phyloP scores from a whole-genome alignment of 2,329 filamentous ascomycete species.

The Coniella vitis region DNA sequence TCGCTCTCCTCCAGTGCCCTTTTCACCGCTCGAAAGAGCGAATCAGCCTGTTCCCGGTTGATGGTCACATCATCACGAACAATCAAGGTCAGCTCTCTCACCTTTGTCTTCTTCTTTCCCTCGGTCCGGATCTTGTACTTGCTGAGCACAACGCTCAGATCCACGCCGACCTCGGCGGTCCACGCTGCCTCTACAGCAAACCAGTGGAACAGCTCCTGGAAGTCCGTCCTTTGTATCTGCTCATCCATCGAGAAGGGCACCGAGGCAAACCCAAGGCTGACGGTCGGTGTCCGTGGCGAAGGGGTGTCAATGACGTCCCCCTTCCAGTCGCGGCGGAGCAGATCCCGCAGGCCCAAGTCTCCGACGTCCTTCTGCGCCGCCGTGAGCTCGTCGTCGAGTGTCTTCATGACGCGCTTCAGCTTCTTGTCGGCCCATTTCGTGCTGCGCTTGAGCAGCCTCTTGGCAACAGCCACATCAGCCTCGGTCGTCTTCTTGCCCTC shows the following conservation, averaged over 20 bases:
- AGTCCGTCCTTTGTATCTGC: slow-evolving; percentile 38
- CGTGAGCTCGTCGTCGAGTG: slow-evolving; percentile 32
- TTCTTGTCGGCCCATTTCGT: slow-evolving; percentile 30
- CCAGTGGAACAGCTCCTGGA: slow-evolving; percentile 40
- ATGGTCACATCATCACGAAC: slow-evolving; percentile 39
- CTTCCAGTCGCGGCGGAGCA: slow-evolving; percentile 41
- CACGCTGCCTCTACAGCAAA: slow-evolving; percentile 41
- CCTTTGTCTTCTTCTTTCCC: slow-evolving; percentile 32
- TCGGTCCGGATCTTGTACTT: slow-evolving; percentile 36
- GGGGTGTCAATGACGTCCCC: slow-evolving; percentile 37
- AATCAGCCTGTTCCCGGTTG: slow-evolving; percentile 34
- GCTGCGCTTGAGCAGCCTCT: slow-evolving; percentile 33
- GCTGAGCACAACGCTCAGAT: slow-evolving; percentile 37
- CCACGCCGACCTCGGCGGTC: slow-evolving; percentile 37
- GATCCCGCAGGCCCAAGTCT: slow-evolving; percentile 33
- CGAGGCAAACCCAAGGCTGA: slow-evolving; percentile 38
- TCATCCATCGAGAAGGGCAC: slow-evolving; percentile 39
- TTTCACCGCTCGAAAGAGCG: slow-evolving; percentile 32
- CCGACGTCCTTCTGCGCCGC: slow-evolving; percentile 36
- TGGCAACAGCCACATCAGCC: slow-evolving; percentile 30
- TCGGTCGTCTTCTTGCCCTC: slow-evolving; percentile 27
- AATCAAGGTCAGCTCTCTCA: slow-evolving; percentile 38
- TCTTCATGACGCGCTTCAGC: slow-evolving; percentile 34
- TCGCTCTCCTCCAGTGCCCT: slow-evolving; percentile 34
- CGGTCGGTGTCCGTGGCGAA: slow-evolving; percentile 36